Conservation (phyloP, 805 yeast species). For the Saturnispora halmiae region DNA sequence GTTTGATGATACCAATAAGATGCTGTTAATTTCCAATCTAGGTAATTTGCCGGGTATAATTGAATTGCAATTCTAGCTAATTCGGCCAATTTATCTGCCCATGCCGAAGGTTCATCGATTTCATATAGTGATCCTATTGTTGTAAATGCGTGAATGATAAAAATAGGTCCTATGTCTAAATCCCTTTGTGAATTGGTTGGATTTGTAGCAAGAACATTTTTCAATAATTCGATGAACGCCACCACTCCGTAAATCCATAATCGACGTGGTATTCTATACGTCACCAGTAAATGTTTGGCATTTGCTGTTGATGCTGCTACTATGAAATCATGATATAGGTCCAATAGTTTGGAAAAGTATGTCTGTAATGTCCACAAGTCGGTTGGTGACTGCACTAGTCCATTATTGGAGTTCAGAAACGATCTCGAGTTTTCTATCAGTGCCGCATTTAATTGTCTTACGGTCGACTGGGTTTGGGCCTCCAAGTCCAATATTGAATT, state of each 20-base stretch:
- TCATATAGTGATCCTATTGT: constrained; percentile 37
- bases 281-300: constrained; percentile 67
- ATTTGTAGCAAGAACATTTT: constrained; percentile 49
- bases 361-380: constrained; percentile 67
- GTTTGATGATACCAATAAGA: constrained; percentile 68
- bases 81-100: constrained; percentile 85
- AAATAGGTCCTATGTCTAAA: constrained; percentile 29
- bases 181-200: constrained; percentile 5
- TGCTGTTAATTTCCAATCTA: constrained; percentile 79
- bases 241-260: constrained; percentile 85
- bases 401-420: not conserved
- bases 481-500: constrained; percentile 3
- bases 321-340: constrained; percentile 59
- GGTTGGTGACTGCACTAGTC: constrained; percentile 1
- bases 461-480: constrained; percentile 2
- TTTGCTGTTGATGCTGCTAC: constrained; percentile 30
- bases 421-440: not conserved
- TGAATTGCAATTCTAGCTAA: constrained; percentile 84
- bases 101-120: constrained; percentile 34
- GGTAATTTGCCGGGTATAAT: constrained; percentile 63
- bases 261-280: constrained; percentile 68
- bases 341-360: constrained; percentile 54
- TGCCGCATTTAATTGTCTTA: not conserved
- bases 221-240: constrained; percentile 67
- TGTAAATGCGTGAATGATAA: constrained; percentile 61